Conservation (phyloP, 2,329 filamentous ascomycete species). For the Fusarium begoniae region DNA sequence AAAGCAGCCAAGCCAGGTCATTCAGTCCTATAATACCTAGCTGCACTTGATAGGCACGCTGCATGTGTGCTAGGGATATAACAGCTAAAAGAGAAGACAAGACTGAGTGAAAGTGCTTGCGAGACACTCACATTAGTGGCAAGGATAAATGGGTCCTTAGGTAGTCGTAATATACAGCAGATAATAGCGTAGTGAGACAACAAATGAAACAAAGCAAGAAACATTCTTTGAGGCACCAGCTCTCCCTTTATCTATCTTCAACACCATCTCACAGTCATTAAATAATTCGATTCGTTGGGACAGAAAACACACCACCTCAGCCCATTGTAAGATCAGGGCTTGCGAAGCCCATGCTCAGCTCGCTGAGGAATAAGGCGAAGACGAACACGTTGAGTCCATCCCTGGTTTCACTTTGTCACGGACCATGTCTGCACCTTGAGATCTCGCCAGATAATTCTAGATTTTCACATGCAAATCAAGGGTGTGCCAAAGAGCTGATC, state of each 20-base stretch:
- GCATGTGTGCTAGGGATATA: background rate
- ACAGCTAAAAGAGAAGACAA: background rate
- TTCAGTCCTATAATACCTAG: background rate
- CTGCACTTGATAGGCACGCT: background rate
- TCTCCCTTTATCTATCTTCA: slow-evolving; percentile 9
- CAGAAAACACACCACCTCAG: slow-evolving; percentile 33
- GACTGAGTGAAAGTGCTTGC: no score
- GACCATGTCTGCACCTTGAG: background rate
- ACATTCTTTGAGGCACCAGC: background rate
- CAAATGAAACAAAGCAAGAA: background rate
- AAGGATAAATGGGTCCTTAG: background rate
- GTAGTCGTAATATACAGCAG: background rate
- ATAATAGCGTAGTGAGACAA: background rate
- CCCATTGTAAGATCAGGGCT: slow-evolving; percentile 15
- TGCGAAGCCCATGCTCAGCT: background rate
- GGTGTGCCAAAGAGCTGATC: slow-evolving; percentile 4
- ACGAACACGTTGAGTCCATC: slow-evolving; percentile 7
- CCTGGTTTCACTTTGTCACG: background rate
- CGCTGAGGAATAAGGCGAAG: slow-evolving; percentile 1
- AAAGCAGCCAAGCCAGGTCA: slow-evolving; percentile 13
- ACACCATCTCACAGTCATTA: background rate
- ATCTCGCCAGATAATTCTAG: slow-evolving; percentile 1
- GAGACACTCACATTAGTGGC: background rate
- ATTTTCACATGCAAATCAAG: slow-evolving; percentile 14
- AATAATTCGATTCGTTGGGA: slow-evolving; percentile 5